A percentile compares a stretch with the other conserved stretches of the same genome.
These are phyloP conservation scores for Backusella circina DNA, from an alignment of 192 early-diverging fungal species.

Conservation along the genomic window DNA sequence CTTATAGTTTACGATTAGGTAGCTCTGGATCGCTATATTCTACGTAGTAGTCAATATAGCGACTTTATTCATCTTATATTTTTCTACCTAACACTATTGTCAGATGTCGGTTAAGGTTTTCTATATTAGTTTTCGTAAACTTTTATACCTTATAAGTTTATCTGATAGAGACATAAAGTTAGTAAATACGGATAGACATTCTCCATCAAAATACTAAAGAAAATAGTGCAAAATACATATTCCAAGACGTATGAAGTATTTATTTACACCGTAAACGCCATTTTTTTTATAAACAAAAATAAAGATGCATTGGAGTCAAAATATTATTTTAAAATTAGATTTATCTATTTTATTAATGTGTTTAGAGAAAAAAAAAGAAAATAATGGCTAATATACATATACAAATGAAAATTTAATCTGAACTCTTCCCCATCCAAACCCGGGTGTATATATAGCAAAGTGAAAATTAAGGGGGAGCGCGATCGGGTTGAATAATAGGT, in stretches of 20 bases:
- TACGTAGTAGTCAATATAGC: too few species aligned
- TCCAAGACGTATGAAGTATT: neutral
- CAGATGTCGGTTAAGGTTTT: too few species aligned
- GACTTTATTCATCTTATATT: too few species aligned
- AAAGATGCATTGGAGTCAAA: too few species aligned
- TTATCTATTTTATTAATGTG: neutral
- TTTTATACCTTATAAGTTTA: too few species aligned
- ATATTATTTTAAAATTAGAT: neutral
- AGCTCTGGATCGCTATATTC: too few species aligned
- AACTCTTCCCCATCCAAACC: conserved; percentile 4
- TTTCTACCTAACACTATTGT: too few species aligned
- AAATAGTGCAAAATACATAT: neutral
- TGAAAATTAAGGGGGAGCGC: neutral
- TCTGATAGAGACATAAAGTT: neutral
- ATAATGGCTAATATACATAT: neutral
- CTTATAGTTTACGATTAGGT: too few species aligned
- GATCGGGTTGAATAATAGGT: neutral
- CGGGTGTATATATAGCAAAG: neutral
- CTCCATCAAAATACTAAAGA: neutral
- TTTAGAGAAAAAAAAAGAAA: neutral
- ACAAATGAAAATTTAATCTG: neutral
- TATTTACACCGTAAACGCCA: too few species aligned
- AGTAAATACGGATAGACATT: neutral
- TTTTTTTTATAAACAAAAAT: too few species aligned
- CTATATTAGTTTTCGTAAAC: too few species aligned